Evolutionary conservation across 305 asterid species (phyloP).

Genomic region (Fraxinus velutina): DNA sequence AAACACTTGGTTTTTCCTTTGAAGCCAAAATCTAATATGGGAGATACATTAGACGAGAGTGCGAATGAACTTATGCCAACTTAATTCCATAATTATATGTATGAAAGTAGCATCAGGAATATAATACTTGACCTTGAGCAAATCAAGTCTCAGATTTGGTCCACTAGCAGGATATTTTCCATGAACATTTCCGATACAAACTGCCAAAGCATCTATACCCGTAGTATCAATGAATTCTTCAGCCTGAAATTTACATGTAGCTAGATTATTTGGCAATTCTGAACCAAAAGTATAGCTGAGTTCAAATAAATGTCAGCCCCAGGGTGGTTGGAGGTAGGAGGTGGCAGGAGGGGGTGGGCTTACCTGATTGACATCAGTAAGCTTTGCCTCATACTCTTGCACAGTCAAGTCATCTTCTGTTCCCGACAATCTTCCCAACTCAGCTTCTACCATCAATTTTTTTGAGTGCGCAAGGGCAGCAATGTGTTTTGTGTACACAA

Average conservation of each 20-base stretch:
- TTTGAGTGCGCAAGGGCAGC: conserved; percentile 59
- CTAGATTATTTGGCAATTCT: conserved; percentile 7
- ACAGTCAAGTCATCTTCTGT: conserved; percentile 91
- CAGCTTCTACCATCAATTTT: conserved; percentile 79
- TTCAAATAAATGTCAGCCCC: neutral
- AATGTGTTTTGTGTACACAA: conserved; percentile 70
- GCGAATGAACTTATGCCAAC: neutral
- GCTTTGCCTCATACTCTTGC: conserved; percentile 80
- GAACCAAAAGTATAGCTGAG: conserved; percentile 2
- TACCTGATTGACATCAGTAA: conserved; percentile 87
- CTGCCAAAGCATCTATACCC: conserved; percentile 91
- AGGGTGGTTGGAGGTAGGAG: conserved; percentile 4
- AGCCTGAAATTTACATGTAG: conserved; percentile 59
- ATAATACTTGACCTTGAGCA: conserved; percentile 63
- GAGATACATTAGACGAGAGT: neutral
- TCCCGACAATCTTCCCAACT: conserved; percentile 95
- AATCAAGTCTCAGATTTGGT: conserved; percentile 81
- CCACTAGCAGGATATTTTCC: conserved; percentile 88
- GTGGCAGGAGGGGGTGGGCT: neutral
- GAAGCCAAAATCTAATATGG: neutral
- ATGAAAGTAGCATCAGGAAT: conserved; percentile 15
- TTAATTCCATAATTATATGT: neutral
- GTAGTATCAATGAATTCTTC: conserved; percentile 75
- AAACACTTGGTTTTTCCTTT: neutral
- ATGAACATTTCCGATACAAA: conserved; percentile 94